Evolutionary conservation across 257 asterid genomes (phyloP).

Genomic region (Plantago elongata): DNA sequence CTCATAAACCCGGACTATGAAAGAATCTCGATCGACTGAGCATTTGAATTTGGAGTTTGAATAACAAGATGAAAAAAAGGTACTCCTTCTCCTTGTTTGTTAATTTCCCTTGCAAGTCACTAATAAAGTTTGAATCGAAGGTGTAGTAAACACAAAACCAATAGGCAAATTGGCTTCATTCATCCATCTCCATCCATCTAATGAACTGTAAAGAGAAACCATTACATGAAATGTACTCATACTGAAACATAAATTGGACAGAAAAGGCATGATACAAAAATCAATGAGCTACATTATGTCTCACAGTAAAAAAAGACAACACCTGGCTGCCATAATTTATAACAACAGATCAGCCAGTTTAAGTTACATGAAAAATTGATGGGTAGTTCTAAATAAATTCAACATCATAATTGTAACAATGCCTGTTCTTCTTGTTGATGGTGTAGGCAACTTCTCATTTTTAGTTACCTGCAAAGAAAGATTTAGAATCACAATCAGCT

Average conservation of each 20-base stretch:
- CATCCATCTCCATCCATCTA: slow-evolving; percentile 14
- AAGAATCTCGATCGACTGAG: too few species aligned
- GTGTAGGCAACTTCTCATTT: slow-evolving; percentile 5
- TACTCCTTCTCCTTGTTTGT: too few species aligned
- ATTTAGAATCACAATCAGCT: background rate
- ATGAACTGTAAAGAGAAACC: slow-evolving; percentile 2
- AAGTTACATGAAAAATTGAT: slow-evolving; percentile 13
- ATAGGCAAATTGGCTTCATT: slow-evolving; percentile 7
- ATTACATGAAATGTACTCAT: background rate
- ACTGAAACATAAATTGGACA: slow-evolving; percentile 6
- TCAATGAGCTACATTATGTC: slow-evolving; percentile 7
- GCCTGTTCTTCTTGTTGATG: background rate
- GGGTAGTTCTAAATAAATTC: background rate
- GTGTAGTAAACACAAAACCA: background rate
- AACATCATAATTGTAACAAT: background rate
- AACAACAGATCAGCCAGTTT: slow-evolving; percentile 6
- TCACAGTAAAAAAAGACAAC: slow-evolving; percentile 11
- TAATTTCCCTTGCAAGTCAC: too few species aligned
- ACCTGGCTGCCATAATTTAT: slow-evolving; percentile 11
- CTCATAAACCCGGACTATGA: too few species aligned
- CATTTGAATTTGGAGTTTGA: too few species aligned
- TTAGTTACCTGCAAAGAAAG: background rate
- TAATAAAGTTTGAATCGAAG: too few species aligned
- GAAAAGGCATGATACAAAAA: background rate
- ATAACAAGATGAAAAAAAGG: too few species aligned